These are phyloP conservation scores for Populus tremula DNA, from an alignment of 345 rosid species.

Conservation along the genomic window DNA sequence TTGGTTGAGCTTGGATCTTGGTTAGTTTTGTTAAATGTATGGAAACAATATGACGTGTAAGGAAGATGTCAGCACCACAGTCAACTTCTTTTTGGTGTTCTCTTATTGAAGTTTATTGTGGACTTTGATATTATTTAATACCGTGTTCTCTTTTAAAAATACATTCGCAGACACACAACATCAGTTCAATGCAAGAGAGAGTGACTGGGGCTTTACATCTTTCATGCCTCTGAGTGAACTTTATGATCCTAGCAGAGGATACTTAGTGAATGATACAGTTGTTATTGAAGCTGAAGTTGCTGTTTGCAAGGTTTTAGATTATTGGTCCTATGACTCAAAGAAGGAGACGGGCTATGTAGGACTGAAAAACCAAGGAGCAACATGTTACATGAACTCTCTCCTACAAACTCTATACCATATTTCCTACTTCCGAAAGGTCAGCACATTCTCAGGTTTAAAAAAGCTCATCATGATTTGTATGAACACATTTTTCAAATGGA, in stretches of 20 bases:
- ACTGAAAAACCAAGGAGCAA: conserved; percentile 98
- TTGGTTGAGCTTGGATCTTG: neutral
- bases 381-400: conserved; percentile 98
- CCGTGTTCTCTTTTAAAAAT: neutral
- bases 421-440: conserved; percentile 95
- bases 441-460: neutral
- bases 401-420: conserved; percentile 87
- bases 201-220: conserved; percentile 94
- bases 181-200: conserved; percentile 86
- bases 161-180: conserved; percentile 75
- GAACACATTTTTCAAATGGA: neutral
- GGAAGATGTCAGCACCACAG: neutral
- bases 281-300: conserved; percentile 85
- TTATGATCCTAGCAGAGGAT: conserved; percentile 85
- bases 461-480: neutral
- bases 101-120: neutral
- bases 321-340: conserved; percentile 86
- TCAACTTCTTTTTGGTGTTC: neutral
- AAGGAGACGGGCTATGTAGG: conserved; percentile 98
- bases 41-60: neutral
- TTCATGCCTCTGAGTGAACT: conserved; percentile 92
- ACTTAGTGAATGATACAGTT: conserved; percentile 70
- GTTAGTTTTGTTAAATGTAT: neutral
- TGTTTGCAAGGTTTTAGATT: conserved; percentile 77
- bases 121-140: neutral